phyloP scores from a whole-genome alignment of 176 grass and related monocot species.

The Carex pumila region DNA sequence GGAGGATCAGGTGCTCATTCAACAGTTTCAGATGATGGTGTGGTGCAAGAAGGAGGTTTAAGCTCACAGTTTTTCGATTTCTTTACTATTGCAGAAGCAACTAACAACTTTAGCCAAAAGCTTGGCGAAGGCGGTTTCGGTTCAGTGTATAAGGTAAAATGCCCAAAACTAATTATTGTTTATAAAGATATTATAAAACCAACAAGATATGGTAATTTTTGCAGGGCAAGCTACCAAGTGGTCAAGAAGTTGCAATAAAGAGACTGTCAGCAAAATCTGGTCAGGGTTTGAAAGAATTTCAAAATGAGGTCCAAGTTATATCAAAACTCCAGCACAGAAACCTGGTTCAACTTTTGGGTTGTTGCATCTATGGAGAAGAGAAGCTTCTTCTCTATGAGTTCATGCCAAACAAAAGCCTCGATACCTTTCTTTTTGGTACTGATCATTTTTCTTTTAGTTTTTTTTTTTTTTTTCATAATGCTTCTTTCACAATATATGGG shows the following conservation, averaged over 20 bases:
- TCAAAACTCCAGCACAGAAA: constrained; percentile 62
- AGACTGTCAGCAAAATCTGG: constrained; percentile 45
- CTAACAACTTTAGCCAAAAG: constrained; percentile 53
- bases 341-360: constrained; percentile 55
- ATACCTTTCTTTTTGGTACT: constrained; percentile 55
- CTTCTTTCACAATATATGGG: not conserved
- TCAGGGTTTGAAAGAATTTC: constrained; percentile 57
- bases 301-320: constrained; percentile 60
- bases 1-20: constrained; percentile 14
- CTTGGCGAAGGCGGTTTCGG: constrained; percentile 70
- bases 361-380: constrained; percentile 67
- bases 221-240: constrained; percentile 51
- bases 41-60: constrained; percentile 16
- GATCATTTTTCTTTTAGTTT: not conserved
- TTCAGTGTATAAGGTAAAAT: constrained; percentile 61
- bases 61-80: constrained; percentile 51
- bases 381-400: constrained; percentile 68
- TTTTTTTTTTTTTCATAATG: not conserved
- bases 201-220: constrained; percentile 7
- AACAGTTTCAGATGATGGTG: constrained; percentile 18
- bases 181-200: not conserved
- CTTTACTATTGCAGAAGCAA: constrained; percentile 38
- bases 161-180: not conserved
- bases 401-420: constrained; percentile 79
- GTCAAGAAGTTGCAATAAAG: constrained; percentile 65